Base-by-base conservation (phyloP, 208 protist species). In the Crithidia bombi region DNA sequence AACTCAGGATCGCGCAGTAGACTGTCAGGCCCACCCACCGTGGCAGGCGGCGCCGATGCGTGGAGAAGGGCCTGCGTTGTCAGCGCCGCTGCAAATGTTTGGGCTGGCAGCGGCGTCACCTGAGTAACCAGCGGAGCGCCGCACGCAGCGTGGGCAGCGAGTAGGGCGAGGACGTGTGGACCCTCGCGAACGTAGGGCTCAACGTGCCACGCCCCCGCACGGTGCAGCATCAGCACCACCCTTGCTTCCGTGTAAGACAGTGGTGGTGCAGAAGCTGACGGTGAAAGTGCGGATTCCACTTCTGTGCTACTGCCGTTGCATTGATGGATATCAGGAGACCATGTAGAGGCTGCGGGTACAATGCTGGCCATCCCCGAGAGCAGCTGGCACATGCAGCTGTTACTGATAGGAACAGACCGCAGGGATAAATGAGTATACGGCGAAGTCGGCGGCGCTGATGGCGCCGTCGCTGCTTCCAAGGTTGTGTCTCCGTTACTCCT, bases 181-280 rank as follows among this genome's bases (percentile, higher is more conserved):
- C 68, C 65, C 12, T 79, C 39, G 47, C 81, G 61, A 7, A 81
- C 58, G 63, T 80, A 85, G 0, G 86, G 86, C 54, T 84, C 62
- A 1, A 89, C 47, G 44, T 83, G 64, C 86, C 80, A 87, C 12
- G 62, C 85, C 19, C 39, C 6, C 15, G 69, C 59, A 32, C 47
- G 55, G 28, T 62, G 72, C 62, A 83, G 61, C 73, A 51, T 62
- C 33, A 79, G n/a, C 41, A 83, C 41, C 21, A 44, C 65, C 14
- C 38, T 63, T 2, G 71, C 32, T 30, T 77, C 71, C 2, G 71
- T 71, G 52, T 70, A 44, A 32, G 71, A 69, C 12, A 77, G 56
- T 28, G 56, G 71, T 35, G 32, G 11, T 26, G 32, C 14, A 12
- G 30, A 35, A 25, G 33, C 17, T 30, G 68, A 32, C 21, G 50